Evolutionary conservation across 371 early-diverging fungal species (phyloP), one percentile per base, ranked within the genome.

Genomic region (Rhizopus delemar): DNA sequence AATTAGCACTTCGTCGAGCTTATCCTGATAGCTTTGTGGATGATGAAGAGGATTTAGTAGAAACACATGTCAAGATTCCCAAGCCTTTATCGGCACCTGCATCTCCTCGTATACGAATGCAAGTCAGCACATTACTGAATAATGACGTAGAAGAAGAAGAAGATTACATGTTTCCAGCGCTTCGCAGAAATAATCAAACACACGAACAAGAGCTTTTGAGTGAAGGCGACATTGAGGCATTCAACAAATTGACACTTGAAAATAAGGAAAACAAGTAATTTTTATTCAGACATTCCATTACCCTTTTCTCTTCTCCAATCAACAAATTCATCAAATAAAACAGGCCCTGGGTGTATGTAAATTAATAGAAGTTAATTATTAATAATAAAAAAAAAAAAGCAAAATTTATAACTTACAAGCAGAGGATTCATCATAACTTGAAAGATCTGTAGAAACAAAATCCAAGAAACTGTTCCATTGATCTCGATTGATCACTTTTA

Each of bases 1-100:
- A 94, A 75, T 78, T 95, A 53, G 94, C 96, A n/a, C 80, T 96
- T 16, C 88, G 94, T 46, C 85, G 95, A 53, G 86, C 87, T 52
- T 96, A 90, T 73, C 96, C 98, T n/a, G 90, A 92, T 49, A 81
- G 87, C 13, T 93, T 93, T 59, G 60, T 74, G 32, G 82, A 81
- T 28, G 82, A 85, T 35, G 83, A 78, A 34, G 82, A 75, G 32
- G 80, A 78, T 15, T 66, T 77, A 35, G 58, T 65, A 8, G 67
- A 68, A 31, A 68, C 65, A 4, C 62, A 56, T 22, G 72, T 71
- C 38, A 93, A 91, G 74, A 83, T 91, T 16, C 91, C 93, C 32
- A 87, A 86, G 66, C 92, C 93, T 16, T 73, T 88, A 33, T 91
- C 90, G 0, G 89, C 88, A 5, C 91, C 92, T 7, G 90, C 87